Evolutionary conservation across 2,329 filamentous ascomycete genomes (phyloP).

Genomic region (Fusarium continuum): DNA sequence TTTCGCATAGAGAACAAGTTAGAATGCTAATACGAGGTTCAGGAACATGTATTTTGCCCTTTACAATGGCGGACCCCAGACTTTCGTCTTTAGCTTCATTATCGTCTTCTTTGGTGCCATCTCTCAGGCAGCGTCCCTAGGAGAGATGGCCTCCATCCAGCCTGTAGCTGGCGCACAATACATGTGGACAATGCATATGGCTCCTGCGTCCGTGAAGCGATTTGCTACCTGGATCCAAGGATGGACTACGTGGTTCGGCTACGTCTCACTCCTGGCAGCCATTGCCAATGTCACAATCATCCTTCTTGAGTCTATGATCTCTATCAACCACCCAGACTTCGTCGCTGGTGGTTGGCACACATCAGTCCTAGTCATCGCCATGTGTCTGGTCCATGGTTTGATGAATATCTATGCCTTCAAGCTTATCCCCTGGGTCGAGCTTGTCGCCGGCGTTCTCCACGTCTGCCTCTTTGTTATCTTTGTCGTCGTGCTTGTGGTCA

Average conservation of each 20-base stretch:
- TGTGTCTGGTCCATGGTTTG: constrained; percentile 37
- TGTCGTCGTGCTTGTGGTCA: constrained; percentile 37
- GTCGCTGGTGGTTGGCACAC: constrained; percentile 40
- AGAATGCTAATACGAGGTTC: neutral
- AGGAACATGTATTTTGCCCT: constrained; percentile 43
- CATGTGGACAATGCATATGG: constrained; percentile 40
- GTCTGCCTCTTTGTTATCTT: constrained; percentile 39
- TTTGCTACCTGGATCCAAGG: constrained; percentile 42
- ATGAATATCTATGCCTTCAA: constrained; percentile 38
- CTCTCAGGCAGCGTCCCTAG: constrained; percentile 34
- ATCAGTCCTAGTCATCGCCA: constrained; percentile 38
- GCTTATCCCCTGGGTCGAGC: constrained; percentile 39
- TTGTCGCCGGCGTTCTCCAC: constrained; percentile 38
- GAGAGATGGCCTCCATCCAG: constrained; percentile 41
- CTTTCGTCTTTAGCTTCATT: constrained; percentile 40
- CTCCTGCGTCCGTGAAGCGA: constrained; percentile 24
- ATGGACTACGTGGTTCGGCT: constrained; percentile 42
- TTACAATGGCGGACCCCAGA: constrained; percentile 39
- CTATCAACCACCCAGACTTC: constrained; percentile 37
- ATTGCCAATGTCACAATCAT: constrained; percentile 43
- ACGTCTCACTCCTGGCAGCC: constrained; percentile 36
- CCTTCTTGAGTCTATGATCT: constrained; percentile 41
- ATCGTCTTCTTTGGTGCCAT: constrained; percentile 42
- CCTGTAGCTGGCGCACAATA: constrained; percentile 38
- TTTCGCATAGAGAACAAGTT: fast-evolving